Base-by-base conservation (phyloP, 169 alveolate genomes). In the Eimeria falciformis region DNA sequence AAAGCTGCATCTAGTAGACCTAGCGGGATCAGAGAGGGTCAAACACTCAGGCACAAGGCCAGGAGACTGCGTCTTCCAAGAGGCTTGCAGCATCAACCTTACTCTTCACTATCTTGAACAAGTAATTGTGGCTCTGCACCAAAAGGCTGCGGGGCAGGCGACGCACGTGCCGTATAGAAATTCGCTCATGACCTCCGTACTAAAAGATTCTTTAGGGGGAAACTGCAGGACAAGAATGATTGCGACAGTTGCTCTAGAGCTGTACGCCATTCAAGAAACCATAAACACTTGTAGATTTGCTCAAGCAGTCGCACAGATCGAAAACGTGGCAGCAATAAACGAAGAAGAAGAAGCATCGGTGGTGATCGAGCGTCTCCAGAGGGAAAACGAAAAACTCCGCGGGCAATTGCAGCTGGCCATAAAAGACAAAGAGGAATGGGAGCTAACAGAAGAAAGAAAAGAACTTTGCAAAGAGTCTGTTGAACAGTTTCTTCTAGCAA, bases 1-100 rank as follows among this genome's bases (percentile, higher is more conserved):
- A 11, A 98, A 97, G 95, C 92, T 97, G 25, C 98, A 98, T 92
- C 93, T 98, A 58, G 99, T 98, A 12, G 99, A 98, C 95, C 96
- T 97, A 50, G 98, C 99, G 4, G 99, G 99, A 12, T 96, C 98
- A 40, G 99, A 98, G 95, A 95, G 98, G 58, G 97, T 97, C n/a
- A 94, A 96, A 55, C 96, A 97, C 83, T 96, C 99, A 5, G 98
- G 97, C 25, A 95, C 96, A 46, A 43, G 65, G 14, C 91, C 90
- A n/a, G 96, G 96, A 33, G 98, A 98, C 3, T 94, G 95, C 71
- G 91, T 97, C 65, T 95, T 97, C 91, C 94, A 94, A 62, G 99
- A 98, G 91, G 98, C 99, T 7, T 95, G 97, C 87, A 95, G 95
- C 94, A 98, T 98, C 90, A 98, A 98, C 92, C 93, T 96, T 37